Evolutionary conservation across 2,329 filamentous ascomycete species (phyloP).

Genomic region (Aspergillus sp.): DNA sequence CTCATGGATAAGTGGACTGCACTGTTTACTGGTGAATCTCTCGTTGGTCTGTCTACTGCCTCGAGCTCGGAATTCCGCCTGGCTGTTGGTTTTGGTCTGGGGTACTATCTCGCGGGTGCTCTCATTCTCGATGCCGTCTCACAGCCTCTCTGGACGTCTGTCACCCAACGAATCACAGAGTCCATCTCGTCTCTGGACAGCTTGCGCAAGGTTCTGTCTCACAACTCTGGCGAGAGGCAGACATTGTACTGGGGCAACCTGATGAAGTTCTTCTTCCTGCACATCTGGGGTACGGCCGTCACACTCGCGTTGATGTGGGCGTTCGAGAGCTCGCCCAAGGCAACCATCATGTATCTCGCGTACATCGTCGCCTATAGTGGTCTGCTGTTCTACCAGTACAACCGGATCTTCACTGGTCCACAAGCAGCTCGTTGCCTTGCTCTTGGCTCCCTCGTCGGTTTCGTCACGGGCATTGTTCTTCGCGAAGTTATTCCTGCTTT

Average conservation of each 20-base stretch:
- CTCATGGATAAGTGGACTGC: conserved; percentile 60
- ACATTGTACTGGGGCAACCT: conserved; percentile 57
- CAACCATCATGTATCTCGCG: conserved; percentile 54
- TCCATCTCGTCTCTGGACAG: conserved; percentile 7
- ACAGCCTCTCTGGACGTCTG: conserved; percentile 21
- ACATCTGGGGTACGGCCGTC: conserved; percentile 56
- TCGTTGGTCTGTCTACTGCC: conserved; percentile 45
- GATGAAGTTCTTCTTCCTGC: conserved; percentile 53
- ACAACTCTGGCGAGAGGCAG: conserved; percentile 49
- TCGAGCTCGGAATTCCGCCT: conserved; percentile 46
- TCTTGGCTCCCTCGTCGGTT: conserved; percentile 50
- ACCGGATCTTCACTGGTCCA: conserved; percentile 56
- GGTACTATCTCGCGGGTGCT: conserved; percentile 61
- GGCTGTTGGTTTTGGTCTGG: conserved; percentile 59
- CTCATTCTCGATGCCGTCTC: conserved; percentile 56
- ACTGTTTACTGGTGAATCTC: conserved; percentile 49
- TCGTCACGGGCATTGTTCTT: conserved; percentile 50
- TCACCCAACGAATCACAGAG: conserved; percentile 12
- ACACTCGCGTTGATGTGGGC: conserved; percentile 56
- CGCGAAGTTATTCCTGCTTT: conserved; percentile 44
- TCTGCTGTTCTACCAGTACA: conserved; percentile 58
- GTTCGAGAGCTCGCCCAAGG: conserved; percentile 49
- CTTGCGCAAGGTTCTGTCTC: conserved; percentile 33
- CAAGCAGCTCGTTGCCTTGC: conserved; percentile 34
- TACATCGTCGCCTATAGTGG: conserved; percentile 57